phyloP scores from a whole-genome alignment of 352 stramenopile genomes.

The Blastocystis sp. region DNA sequence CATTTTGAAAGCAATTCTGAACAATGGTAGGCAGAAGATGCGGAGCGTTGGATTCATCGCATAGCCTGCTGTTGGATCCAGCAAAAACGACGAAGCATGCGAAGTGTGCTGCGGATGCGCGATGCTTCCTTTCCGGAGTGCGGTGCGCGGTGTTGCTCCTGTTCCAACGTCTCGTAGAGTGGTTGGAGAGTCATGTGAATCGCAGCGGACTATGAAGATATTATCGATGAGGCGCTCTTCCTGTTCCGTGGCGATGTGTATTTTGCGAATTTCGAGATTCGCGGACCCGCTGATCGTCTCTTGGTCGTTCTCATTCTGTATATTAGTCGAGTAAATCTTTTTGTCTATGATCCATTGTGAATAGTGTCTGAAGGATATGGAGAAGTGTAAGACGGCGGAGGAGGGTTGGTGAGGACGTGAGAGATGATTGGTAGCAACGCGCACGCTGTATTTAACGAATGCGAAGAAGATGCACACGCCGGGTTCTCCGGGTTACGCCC shows the following conservation, averaged over 20 bases:
- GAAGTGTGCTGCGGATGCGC: conserved; percentile 50
- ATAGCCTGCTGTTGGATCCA: conserved; percentile 50
- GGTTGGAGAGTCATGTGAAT: neutral
- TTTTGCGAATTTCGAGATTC: conserved; percentile 56
- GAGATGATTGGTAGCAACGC: neutral
- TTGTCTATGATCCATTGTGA: neutral
- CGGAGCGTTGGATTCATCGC: neutral
- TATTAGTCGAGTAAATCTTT: conserved; percentile 45
- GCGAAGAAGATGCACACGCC: conserved; percentile 43
- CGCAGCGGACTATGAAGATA: conserved; percentile 36
- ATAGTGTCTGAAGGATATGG: conserved; percentile 55
- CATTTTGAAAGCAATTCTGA: neutral
- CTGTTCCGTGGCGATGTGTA: conserved; percentile 47
- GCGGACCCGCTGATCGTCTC: conserved; percentile 36
- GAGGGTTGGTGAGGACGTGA: neutral
- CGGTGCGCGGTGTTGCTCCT: neutral
- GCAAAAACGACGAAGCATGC: conserved; percentile 37
- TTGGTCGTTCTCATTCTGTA: conserved; percentile 51
- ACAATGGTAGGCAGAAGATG: neutral
- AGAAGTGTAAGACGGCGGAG: neutral
- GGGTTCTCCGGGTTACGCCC: conserved; percentile 24
- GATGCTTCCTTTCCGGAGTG: conserved; percentile 26
- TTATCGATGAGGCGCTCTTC: conserved; percentile 48
- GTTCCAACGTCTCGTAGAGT: neutral
- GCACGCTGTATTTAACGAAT: conserved; percentile 35